These are phyloP conservation scores for Fusarium subglutinans DNA, from an alignment of 2,329 filamentous ascomycete genomes.

Conservation along the genomic window DNA sequence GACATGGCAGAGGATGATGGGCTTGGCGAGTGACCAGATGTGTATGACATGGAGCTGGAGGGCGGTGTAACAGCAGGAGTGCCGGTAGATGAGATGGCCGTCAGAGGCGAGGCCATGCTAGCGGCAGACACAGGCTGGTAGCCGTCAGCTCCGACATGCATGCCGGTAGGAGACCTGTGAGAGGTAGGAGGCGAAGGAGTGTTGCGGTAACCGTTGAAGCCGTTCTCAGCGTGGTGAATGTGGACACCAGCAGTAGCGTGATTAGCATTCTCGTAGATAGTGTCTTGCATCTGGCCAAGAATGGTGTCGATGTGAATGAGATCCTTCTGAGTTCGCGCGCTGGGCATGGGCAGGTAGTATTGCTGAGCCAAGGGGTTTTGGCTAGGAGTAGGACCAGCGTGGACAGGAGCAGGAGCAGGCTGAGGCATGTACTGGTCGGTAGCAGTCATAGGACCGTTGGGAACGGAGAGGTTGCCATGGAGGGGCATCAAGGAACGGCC, in stretches of 20 bases:
- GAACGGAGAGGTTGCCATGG: conserved; percentile 74
- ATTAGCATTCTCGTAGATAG: conserved; percentile 91
- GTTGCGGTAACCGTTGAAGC: conserved; percentile 66
- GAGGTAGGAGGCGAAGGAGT: conserved; percentile 62
- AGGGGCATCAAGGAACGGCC: conserved; percentile 87
- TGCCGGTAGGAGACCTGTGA: conserved; percentile 49
- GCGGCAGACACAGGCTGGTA: conserved; percentile 59
- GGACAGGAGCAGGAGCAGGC: conserved; percentile 54
- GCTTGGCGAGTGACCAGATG: conserved; percentile 78
- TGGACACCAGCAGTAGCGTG: conserved; percentile 83
- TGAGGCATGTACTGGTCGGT: conserved; percentile 65
- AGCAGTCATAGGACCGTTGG: conserved; percentile 58
- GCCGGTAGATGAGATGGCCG: conserved; percentile 68
- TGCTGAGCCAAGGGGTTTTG: conserved; percentile 73
- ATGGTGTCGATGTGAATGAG: conserved; percentile 93
- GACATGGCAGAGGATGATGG: conserved; percentile 77
- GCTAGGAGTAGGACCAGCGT: conserved; percentile 66
- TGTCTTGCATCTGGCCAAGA: conserved; percentile 94
- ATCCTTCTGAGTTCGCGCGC: conserved; percentile 91
- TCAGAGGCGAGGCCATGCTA: conserved; percentile 70
- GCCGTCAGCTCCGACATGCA: conserved; percentile 48
- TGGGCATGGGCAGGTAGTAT: conserved; percentile 86
- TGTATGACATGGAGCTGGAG: conserved; percentile 79
- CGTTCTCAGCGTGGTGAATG: conserved; percentile 76
- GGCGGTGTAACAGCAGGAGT: conserved; percentile 82